phyloP scores from a whole-genome alignment of 352 stramenopile genomes.

The Globisporangium emineosum region DNA sequence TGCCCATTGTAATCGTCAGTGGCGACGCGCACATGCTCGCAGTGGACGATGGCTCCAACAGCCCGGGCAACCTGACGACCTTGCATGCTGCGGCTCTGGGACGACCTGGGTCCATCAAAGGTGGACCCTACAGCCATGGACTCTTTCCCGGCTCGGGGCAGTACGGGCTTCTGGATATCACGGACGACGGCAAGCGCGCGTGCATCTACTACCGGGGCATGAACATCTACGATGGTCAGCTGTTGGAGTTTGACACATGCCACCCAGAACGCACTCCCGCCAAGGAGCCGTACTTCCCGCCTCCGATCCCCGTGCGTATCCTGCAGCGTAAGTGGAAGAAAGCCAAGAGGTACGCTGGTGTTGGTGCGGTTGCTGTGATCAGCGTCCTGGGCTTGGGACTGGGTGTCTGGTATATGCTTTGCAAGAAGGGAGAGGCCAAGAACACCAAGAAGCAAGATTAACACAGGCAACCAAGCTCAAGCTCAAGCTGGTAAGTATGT shows the following conservation, averaged over 20 bases:
- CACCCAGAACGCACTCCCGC: slow-evolving; percentile 60
- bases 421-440: neutral
- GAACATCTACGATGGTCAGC: slow-evolving; percentile 45
- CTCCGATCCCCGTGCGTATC: slow-evolving; percentile 51
- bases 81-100: slow-evolving; percentile 84
- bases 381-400: neutral
- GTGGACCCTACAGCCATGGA: slow-evolving; percentile 85
- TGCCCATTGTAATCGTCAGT: slow-evolving; percentile 79
- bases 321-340: slow-evolving; percentile 65
- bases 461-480: neutral
- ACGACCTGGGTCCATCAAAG: slow-evolving; percentile 78
- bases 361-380: neutral
- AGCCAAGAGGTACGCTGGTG: slow-evolving; percentile 19
- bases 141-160: slow-evolving; percentile 73
- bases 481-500: neutral
- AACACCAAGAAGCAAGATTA: slow-evolving; percentile 6
- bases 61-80: slow-evolving; percentile 65
- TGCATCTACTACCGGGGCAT: slow-evolving; percentile 74
- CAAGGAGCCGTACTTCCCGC: slow-evolving; percentile 54
- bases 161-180: slow-evolving; percentile 81
- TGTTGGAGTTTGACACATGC: slow-evolving; percentile 80
- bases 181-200: slow-evolving; percentile 59
- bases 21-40: slow-evolving; percentile 90
- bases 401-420: neutral
- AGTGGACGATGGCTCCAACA: slow-evolving; percentile 76